Conservation (phyloP, 2,329 filamentous ascomycete genomes). For the Microdochium trichocladiopsis region DNA sequence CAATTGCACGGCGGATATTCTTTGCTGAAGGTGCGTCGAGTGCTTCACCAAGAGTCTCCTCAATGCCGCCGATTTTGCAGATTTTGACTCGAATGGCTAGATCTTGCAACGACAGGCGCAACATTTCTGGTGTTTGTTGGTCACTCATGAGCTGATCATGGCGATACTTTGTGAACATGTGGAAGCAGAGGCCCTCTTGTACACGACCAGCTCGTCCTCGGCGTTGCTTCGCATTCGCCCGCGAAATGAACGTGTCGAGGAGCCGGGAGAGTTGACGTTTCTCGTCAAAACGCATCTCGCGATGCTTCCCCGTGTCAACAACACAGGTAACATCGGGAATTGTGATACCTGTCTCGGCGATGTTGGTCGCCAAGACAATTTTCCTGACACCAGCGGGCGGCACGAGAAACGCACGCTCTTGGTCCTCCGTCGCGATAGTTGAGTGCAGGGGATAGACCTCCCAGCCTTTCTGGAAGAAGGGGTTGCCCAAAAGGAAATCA, state of each 20-base stretch:
- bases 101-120: constrained; percentile 88
- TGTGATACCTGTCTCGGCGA: constrained; percentile 96
- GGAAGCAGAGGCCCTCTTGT: constrained; percentile 90
- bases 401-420: constrained; percentile 84
- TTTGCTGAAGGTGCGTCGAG: constrained; percentile 85
- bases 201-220: constrained; percentile 92
- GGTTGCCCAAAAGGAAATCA: constrained; percentile 73
- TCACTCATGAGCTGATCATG: constrained; percentile 82
- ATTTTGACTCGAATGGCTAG: constrained; percentile 95
- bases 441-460: constrained; percentile 87
- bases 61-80: constrained; percentile 89
- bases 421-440: constrained; percentile 90
- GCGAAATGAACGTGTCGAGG: constrained; percentile 90
- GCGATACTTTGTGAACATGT: constrained; percentile 85
- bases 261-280: constrained; percentile 82
- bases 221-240: constrained; percentile 91
- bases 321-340: constrained; percentile 98
- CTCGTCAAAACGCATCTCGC: constrained; percentile 96
- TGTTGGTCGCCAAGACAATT: constrained; percentile 95
- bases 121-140: constrained; percentile 94
- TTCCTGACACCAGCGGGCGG: constrained; percentile 80
- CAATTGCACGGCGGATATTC: constrained; percentile 88
- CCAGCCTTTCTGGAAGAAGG: constrained; percentile 71
- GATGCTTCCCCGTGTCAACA: constrained; percentile 92
- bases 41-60: constrained; percentile 80